Evolutionary conservation across 164 flowering plant species (phyloP), one percentile per base, ranked within the genome.

Genomic region (Annona squamosa): DNA sequence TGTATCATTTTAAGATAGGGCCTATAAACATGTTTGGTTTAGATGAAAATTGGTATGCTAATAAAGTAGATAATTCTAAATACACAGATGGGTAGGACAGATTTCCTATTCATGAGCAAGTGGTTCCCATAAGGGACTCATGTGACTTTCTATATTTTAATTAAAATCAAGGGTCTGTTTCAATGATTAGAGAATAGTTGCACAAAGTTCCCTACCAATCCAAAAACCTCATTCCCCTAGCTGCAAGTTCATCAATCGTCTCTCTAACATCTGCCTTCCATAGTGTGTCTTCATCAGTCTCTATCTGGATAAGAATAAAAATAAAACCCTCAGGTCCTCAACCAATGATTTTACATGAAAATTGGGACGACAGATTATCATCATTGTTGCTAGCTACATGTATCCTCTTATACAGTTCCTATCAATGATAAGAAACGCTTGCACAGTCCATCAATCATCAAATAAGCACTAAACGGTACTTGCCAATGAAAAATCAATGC

Each of bases 401-500:
- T 26, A 26, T 26, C 37, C 37, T 26, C 37, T 26, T 26, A 26
- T 26, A 26, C 37, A 26, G 37, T 26, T 26, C 37, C 37, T 26
- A 26, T 26, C 13, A 52, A 52, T 52, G 9, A 48, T 48, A 52
- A 52, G 3, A 2, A 52, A 16, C 17, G 13, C 59, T 10, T 52
- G 59, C 13, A 9, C 13, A 3, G 13, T 52, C 59, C 59, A 2
- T 52, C 2, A 52, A 52, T 52, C 13, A 5, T 52, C 9, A 9
- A 10, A 52, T 52, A 2, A 52, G 13, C 13, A 16, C 59, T 16
- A 52, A 52, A 66, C 65, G 46, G 47, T 68, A 84, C 91, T 84
- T 85, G 73, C 99, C 93, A 85, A 80, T 43, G 98, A 91, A 80
- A 95, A 95, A 85, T 95, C 91, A 83, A 95, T 81, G 74, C 96